Evolutionary conservation across 345 rosid genomes (phyloP).

Genomic region (Pistacia vera): DNA sequence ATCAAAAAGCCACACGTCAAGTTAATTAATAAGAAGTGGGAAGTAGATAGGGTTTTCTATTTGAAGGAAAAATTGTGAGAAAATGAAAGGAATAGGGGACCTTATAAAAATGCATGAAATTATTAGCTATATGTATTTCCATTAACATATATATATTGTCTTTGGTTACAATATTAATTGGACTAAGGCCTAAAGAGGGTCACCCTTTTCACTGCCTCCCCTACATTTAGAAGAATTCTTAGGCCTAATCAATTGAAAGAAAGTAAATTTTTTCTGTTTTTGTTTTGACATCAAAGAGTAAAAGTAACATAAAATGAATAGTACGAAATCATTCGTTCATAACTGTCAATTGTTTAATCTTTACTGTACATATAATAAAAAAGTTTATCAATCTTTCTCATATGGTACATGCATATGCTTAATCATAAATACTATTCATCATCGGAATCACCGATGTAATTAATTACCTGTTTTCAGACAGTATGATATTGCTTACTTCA

Average conservation of each 20-base stretch:
- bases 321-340: neutral
- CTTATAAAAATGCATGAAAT: neutral
- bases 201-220: constrained; percentile 4
- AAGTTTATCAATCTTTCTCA: no score
- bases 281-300: neutral
- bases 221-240: neutral
- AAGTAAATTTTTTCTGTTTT: no score
- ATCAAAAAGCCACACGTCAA: neutral
- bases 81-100: neutral
- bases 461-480: no score
- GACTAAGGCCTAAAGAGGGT: neutral
- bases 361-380: no score
- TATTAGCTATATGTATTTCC: no score
- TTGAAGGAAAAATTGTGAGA: constrained; percentile 1
- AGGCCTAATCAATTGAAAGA: neutral
- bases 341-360: neutral
- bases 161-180: no score
- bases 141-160: no score
- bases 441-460: no score
- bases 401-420: no score
- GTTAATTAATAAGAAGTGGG: constrained; percentile 13
- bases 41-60: constrained; percentile 26
- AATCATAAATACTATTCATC: no score
- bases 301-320: neutral
- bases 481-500: no score